phyloP scores from a whole-genome alignment of 768 basidiomycete species.

The Tulasnella sp. region DNA sequence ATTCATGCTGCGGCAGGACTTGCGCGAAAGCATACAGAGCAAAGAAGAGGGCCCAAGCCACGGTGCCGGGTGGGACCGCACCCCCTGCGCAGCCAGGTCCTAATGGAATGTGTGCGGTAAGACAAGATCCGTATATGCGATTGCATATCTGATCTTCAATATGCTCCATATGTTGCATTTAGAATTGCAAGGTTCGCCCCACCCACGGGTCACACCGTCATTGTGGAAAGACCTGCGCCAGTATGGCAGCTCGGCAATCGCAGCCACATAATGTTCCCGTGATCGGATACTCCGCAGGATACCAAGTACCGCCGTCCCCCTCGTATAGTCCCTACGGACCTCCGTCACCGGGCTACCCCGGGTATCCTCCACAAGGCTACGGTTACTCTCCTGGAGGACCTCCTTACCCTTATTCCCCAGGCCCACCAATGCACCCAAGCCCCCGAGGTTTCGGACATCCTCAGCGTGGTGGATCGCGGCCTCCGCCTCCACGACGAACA shows the following conservation, averaged over 20 bases:
- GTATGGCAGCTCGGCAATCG: neutral
- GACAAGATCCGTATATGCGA: neutral
- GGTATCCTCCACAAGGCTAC: neutral
- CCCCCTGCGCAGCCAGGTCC: no score
- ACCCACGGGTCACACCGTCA: neutral
- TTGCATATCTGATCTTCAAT: neutral
- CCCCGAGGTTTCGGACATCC: neutral
- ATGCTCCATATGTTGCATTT: neutral
- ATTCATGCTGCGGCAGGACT: neutral
- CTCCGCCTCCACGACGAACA: neutral
- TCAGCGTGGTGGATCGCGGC: neutral
- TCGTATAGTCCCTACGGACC: neutral
- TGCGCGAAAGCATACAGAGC: neutral
- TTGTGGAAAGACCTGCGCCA: neutral
- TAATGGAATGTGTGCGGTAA: neutral
- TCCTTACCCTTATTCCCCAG: neutral
- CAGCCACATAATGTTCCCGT: neutral
- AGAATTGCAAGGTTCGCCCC: neutral
- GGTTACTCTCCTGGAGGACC: neutral
- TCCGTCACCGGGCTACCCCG: neutral
- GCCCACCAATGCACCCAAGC: neutral
- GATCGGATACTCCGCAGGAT: neutral
- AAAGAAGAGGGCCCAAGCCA: neutral
- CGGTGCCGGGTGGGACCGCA: no score
- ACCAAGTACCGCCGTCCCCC: neutral